Evolutionary conservation across 768 basidiomycete genomes (phyloP), one percentile per base, ranked within the genome.

Genomic region (Pilatotrama ljubarskyi): DNA sequence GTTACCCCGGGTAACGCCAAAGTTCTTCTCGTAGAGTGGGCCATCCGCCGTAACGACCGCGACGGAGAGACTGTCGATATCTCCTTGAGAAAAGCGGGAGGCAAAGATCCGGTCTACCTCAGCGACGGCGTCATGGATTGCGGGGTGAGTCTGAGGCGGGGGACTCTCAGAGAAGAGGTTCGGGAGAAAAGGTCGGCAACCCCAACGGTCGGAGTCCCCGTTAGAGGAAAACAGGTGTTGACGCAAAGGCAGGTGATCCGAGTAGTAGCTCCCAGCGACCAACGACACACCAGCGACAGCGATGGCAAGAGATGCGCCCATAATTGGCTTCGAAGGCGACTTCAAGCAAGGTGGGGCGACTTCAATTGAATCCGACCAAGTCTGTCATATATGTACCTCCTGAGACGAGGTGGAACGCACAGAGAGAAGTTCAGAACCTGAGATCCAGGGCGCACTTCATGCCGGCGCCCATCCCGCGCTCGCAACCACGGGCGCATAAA

Each of bases 51-150:
- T 80, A 24, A 85, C 79, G 3, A 85, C 70, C 5, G 80, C 81
- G 24, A 84, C 66, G 0, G 79, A 76, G 22, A 85, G 71, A 55
- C 80, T 80, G 65, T 85, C 82, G 5, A 84, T 78, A 46, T 77
- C 75, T 4, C 67, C 67, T 59, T 68, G 32, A 1, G 43, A 8
- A 38, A 69, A 64, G 2, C 63, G 54, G n/a, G 18, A 44, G 8
- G 56, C 14, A n/a, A 69, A 25, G 46, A 60, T 63, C 6, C 4
- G 67, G 70, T 59, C 60, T 5, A 57, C 56, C 2, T 36, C 61
- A 20, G 29, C 7, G 5, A 52, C 40, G 2, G 59, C 63, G 3
- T 48, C 57, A 4, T 18, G 50, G 15, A 73, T 59, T 13, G 56
- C 18, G 5, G 70, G 58, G 43, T 70, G 63, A 14, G 58, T 43